A percentile compares a stretch with the other conserved stretches of the same genome.
phyloP scores from a whole-genome alignment of 352 stramenopile genomes.

The Phytophthora sp. region DNA sequence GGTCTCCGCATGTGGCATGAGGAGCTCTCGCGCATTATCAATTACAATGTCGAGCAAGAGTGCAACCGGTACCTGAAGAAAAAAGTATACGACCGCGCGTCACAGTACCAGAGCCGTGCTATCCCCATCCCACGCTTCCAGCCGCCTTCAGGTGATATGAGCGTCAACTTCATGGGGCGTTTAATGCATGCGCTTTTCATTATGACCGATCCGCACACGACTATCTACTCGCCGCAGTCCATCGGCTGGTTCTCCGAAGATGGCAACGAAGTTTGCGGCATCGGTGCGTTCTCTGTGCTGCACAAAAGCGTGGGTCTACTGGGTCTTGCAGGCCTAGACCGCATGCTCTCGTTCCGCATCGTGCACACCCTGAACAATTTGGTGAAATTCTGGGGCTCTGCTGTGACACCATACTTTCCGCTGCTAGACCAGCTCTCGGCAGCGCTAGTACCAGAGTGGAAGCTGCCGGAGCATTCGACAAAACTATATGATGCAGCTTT shows the following conservation, averaged over 20 bases:
- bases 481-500: conserved; percentile 88
- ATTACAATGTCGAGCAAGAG: conserved; percentile 97
- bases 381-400: conserved; percentile 92
- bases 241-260: conserved; percentile 93
- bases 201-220: conserved; percentile 92
- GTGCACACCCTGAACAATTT: conserved; percentile 94
- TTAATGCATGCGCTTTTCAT: conserved; percentile 92
- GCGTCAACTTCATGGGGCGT: conserved; percentile 94
- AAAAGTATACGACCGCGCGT: conserved; percentile 92
- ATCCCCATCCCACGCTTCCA: conserved; percentile 94
- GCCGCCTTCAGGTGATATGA: conserved; percentile 81
- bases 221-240: conserved; percentile 92
- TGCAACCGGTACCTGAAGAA: conserved; percentile 96
- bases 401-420: conserved; percentile 89
- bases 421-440: conserved; percentile 89
- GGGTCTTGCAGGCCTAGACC: conserved; percentile 91
- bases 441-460: conserved; percentile 89
- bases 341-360: conserved; percentile 93
- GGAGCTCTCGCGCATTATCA: conserved; percentile 94
- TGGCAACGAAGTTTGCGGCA: conserved; percentile 88
- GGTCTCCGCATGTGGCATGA: conserved; percentile 96
- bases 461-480: conserved; percentile 85
- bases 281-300: conserved; percentile 89
- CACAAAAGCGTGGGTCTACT: conserved; percentile 92
- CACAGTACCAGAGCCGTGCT: conserved; percentile 90